phyloP scores from a whole-genome alignment of 176 grass and related monocot genomes.

The Musa itinerans region DNA sequence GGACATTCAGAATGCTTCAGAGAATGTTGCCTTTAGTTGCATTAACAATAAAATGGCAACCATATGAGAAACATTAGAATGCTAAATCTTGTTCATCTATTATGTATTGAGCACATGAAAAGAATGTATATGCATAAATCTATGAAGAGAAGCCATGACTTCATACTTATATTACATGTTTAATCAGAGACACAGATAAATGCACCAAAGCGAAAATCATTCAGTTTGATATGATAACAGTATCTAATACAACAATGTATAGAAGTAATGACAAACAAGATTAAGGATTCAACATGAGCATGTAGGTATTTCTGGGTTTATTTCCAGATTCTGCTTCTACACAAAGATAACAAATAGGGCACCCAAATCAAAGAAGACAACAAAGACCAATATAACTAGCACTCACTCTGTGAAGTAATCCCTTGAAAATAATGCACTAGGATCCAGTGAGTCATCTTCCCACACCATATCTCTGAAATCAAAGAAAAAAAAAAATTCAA shows the following conservation, averaged over 20 bases:
- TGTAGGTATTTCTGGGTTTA: neutral
- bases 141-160: too few species aligned
- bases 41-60: neutral
- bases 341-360: neutral
- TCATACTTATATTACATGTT: too few species aligned
- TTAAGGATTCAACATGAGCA: neutral
- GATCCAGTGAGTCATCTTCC: constrained; percentile 29
- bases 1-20: neutral
- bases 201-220: neutral
- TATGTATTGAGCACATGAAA: neutral
- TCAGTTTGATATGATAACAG: neutral
- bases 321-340: neutral
- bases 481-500: neutral
- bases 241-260: neutral
- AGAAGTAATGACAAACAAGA: neutral
- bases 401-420: constrained; percentile 65
- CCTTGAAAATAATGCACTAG: constrained; percentile 46
- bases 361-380: neutral
- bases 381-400: neutral
- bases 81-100: too few species aligned
- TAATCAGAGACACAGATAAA: too few species aligned
- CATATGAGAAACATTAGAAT: neutral
- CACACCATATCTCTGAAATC: constrained; percentile 36
- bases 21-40: neutral
- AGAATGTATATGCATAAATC: neutral